phyloP scores from a whole-genome alignment of 257 asterid species.

The Solanum tarapatanum region DNA sequence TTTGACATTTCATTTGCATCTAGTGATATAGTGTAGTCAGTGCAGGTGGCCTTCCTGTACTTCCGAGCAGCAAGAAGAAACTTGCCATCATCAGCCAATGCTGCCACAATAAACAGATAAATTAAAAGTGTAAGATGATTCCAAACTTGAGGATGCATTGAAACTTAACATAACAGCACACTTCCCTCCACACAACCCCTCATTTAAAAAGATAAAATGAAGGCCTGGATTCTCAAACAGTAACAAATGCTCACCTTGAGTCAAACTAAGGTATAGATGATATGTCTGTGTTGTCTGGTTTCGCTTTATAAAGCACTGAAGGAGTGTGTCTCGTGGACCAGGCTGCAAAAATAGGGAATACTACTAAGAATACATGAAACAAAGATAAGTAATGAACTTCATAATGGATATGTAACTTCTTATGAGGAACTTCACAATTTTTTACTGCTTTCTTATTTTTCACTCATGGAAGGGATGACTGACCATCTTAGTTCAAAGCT shows the following conservation, averaged over 20 bases:
- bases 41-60: constrained; percentile 68
- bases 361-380: background rate
- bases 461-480: background rate
- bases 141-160: background rate
- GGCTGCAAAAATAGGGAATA: constrained; percentile 50
- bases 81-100: constrained; percentile 86
- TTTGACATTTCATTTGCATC: constrained; percentile 48
- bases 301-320: constrained; percentile 84
- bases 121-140: background rate
- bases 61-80: constrained; percentile 87
- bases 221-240: background rate
- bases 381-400: background rate
- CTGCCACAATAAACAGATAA: constrained; percentile 33
- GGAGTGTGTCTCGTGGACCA: constrained; percentile 71
- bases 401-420: background rate
- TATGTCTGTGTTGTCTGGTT: constrained; percentile 54
- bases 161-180: background rate
- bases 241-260: constrained; percentile 47
- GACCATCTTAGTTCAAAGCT: background rate
- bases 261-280: constrained; percentile 56
- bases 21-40: constrained; percentile 72
- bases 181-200: background rate
- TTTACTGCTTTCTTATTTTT: background rate
- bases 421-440: background rate
- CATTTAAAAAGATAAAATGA: background rate